Conservation (phyloP, 257 asterid genomes). For the Lithospermum erythrorhizon region DNA sequence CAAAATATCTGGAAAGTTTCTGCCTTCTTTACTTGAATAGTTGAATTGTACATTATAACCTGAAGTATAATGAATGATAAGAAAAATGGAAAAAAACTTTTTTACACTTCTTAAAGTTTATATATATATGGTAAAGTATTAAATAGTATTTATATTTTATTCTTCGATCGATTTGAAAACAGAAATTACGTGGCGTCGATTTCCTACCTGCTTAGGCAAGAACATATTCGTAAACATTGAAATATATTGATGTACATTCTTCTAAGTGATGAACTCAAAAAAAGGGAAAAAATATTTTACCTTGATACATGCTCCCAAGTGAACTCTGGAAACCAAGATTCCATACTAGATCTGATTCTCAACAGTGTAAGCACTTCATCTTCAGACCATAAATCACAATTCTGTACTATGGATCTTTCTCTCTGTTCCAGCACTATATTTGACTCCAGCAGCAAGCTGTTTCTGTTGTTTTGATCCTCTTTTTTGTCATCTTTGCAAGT, state of each 20-base stretch:
- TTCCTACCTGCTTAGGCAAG: no score
- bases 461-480: conserved; percentile 10
- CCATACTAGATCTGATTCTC: conserved; percentile 61
- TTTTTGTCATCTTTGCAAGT: conserved; percentile 7
- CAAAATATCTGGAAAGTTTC: background rate
- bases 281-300: conserved; percentile 11
- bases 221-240: no score
- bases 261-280: no score
- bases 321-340: conserved; percentile 57
- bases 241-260: no score
- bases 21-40: conserved; percentile 1
- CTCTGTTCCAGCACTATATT: conserved; percentile 12
- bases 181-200: no score
- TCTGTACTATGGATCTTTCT: conserved; percentile 15
- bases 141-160: no score
- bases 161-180: no score
- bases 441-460: conserved; percentile 7
- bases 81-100: background rate
- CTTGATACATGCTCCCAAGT: conserved; percentile 81
- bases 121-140: no score
- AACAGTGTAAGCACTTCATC: conserved; percentile 56
- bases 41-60: conserved; percentile 3
- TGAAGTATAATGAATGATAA: background rate
- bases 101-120: no score
- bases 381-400: conserved; percentile 32